Base-by-base conservation (phyloP, 2,329 filamentous ascomycete genomes). In the Daldinia sp. region DNA sequence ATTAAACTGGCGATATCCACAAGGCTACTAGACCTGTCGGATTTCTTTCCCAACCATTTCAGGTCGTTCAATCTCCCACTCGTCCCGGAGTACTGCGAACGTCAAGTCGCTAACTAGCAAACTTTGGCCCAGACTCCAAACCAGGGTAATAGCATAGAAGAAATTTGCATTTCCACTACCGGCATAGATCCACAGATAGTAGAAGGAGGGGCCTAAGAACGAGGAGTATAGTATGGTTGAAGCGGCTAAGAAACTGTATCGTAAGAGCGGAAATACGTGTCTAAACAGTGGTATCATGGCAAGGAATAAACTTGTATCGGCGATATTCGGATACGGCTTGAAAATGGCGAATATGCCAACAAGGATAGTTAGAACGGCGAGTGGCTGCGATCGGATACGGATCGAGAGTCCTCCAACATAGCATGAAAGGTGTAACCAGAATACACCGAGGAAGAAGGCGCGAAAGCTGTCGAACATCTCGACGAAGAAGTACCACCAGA, bases 401-500 rank as follows among this genome's bases (percentile, higher is more conserved):
- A 97, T 85, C 10, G 90, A 93, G 39, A 99, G 81, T 0, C 92
- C 94, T 13, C 90, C 91, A 32, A 96, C 92, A 77, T 99, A 99
- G 35, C 91, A 90, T 0, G 91, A 88, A 60, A 98, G 87, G 75
- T 99, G 95, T 63, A 99, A 85, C 93, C 96, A 98, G 80, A 99
- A 99, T 49, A 99, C 94, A 56, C 92, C 95, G 2, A 99, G 86
- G 83, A 98, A 99, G 83, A 99, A 99, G 70, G 91, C 90, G 35
- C 95, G 87, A 84, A 99, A 99, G 0, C 94, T 94, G 79, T 99
- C 95, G 76, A 99, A 99, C 88, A 99, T 99, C 76, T 99, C 94
- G 70, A 96, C 96, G 75, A 99, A 98, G 80, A 99, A 99, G 79
- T 99, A 99, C 95, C 95, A 99, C 95, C 95, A 99, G 1, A 99